Conservation (phyloP, 176 grass and related monocot genomes). For the Oryza glumipatula region DNA sequence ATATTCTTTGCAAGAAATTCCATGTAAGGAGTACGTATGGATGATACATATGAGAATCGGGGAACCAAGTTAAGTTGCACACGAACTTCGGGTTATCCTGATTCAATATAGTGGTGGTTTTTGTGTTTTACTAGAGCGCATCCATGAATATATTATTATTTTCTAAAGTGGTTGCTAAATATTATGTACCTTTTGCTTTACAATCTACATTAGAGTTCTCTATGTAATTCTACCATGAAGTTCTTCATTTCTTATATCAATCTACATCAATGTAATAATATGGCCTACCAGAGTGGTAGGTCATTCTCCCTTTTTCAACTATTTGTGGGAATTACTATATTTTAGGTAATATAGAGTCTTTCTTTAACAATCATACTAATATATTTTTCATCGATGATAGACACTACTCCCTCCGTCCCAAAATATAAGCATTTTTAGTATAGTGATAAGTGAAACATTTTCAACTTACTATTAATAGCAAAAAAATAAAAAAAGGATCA, state of each 20-base stretch:
- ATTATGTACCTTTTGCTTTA: neutral
- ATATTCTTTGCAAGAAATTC: too few species aligned
- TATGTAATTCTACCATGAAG: constrained; percentile 20
- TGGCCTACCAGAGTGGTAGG: neutral
- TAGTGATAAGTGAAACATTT: too few species aligned
- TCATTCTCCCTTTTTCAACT: neutral
- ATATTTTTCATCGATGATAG: constrained; percentile 17
- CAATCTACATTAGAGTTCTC: neutral
- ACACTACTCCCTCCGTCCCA: neutral
- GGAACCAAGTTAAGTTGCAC: too few species aligned
- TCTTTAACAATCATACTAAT: neutral
- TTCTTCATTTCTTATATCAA: neutral
- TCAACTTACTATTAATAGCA: too few species aligned
- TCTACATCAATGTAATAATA: neutral
- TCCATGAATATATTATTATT: too few species aligned
- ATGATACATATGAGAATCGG: too few species aligned
- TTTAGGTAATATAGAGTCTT: neutral
- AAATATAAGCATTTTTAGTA: too few species aligned
- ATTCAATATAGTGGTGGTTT: too few species aligned
- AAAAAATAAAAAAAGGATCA: too few species aligned
- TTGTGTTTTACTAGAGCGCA: too few species aligned
- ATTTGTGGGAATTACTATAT: neutral
- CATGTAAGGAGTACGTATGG: too few species aligned
- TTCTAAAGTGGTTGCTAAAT: neutral
- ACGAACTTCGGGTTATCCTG: too few species aligned